These are phyloP conservation scores for Penicillium paxilli DNA, from an alignment of 495 filamentous ascomycete genomes.

Conservation along the genomic window DNA sequence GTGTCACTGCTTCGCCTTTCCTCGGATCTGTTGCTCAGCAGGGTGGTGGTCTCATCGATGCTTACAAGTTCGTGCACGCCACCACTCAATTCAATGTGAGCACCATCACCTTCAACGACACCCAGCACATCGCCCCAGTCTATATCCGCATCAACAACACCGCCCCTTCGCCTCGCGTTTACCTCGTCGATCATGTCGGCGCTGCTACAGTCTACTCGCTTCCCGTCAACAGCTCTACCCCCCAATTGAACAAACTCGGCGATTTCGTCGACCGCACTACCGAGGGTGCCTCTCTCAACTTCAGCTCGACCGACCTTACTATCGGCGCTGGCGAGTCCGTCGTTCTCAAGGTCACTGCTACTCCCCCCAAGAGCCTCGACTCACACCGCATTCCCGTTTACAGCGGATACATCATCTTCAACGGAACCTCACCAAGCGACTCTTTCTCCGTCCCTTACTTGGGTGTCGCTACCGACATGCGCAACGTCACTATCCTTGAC, in stretches of 20 bases:
- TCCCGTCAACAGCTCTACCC: conserved; percentile 7
- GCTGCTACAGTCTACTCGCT: conserved; percentile 30
- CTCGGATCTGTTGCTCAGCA: conserved; percentile 58
- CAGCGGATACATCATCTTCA: conserved; percentile 35
- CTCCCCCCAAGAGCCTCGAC: conserved; percentile 18
- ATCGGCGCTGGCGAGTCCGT: conserved; percentile 12
- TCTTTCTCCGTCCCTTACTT: conserved; percentile 35
- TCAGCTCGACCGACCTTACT: conserved; percentile 8
- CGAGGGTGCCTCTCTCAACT: neutral
- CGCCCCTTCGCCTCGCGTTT: conserved; percentile 43
- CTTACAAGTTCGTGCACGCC: conserved; percentile 54
- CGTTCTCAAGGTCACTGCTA: conserved; percentile 20
- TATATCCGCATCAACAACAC: conserved; percentile 54
- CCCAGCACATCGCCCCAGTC: conserved; percentile 45
- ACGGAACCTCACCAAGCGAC: conserved; percentile 25
- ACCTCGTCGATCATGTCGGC: conserved; percentile 36
- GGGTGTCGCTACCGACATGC: conserved; percentile 17
- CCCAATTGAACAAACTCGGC: conserved; percentile 11
- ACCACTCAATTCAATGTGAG: conserved; percentile 52
- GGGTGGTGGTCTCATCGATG: conserved; percentile 57
- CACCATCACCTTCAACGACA: conserved; percentile 60
- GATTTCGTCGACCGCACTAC: conserved; percentile 16
- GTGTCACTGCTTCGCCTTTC: conserved; percentile 31
- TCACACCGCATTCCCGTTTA: conserved; percentile 32
- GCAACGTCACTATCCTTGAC: conserved; percentile 19